These are phyloP conservation scores for Phytophthora ramorum DNA, from an alignment of 352 stramenopile genomes.

Conservation along the genomic window DNA sequence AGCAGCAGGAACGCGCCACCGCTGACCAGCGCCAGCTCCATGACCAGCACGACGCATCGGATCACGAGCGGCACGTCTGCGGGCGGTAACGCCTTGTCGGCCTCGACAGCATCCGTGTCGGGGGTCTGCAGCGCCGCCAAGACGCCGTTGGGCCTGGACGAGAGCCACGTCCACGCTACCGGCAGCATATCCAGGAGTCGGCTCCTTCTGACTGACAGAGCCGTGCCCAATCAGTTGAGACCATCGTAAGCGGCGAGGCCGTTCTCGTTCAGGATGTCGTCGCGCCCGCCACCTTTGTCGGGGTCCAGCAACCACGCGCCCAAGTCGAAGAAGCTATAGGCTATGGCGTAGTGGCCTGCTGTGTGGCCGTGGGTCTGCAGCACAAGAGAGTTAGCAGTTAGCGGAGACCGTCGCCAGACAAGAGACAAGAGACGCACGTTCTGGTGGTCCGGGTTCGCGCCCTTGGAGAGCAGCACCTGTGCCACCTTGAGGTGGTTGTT, in stretches of 20 bases:
- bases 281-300: constrained; percentile 82
- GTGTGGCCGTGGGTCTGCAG: constrained; percentile 88
- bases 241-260: constrained; percentile 93
- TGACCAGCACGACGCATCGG: constrained; percentile 42
- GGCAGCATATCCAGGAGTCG: background rate
- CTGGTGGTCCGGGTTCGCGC: constrained; percentile 92
- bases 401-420: constrained; percentile 1
- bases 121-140: constrained; percentile 36
- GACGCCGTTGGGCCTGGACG: constrained; percentile 36
- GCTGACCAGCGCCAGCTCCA: constrained; percentile 47
- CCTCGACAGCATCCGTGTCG: background rate
- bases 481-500: constrained; percentile 90
- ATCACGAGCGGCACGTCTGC: constrained; percentile 27
- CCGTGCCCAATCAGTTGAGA: constrained; percentile 39
- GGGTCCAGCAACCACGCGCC: constrained; percentile 91
- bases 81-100: background rate
- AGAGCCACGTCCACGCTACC: constrained; percentile 33
- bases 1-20: constrained; percentile 47
- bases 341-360: constrained; percentile 93
- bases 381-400: constrained; percentile 9
- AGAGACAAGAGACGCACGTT: constrained; percentile 62
- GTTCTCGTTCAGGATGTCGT: constrained; percentile 92
- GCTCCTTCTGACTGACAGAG: constrained; percentile 12
- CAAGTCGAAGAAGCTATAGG: constrained; percentile 92
- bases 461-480: constrained; percentile 92